These are phyloP conservation scores for Leccinum pachyderme DNA, from an alignment of 1,284 basidiomycete species.

Conservation along the genomic window DNA sequence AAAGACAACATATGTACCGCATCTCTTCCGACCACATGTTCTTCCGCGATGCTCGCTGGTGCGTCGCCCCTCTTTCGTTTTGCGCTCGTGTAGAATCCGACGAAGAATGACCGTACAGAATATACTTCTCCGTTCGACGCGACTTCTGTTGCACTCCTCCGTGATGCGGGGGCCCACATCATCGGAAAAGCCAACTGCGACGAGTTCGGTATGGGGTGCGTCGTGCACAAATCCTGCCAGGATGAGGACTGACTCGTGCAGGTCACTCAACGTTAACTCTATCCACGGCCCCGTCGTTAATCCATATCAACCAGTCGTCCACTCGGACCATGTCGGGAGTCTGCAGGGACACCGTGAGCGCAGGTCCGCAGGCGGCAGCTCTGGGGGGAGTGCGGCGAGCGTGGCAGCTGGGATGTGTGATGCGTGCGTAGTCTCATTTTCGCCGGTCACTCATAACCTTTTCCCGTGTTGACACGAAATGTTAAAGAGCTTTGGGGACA, in stretches of 20 bases:
- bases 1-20: constrained; percentile 87
- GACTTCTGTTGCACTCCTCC: constrained; percentile 72
- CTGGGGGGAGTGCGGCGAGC: constrained; percentile 81
- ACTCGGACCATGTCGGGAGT: constrained; percentile 8
- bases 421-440: constrained; percentile 54
- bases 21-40: constrained; percentile 73
- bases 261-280: constrained; percentile 73
- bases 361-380: constrained; percentile 80
- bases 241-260: constrained; percentile 26
- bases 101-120: constrained; percentile 38
- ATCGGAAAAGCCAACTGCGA: constrained; percentile 94
- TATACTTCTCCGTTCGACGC: constrained; percentile 87
- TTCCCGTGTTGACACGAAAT: constrained; percentile 11
- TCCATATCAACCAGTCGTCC: constrained; percentile 46
- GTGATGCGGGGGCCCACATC: constrained; percentile 67
- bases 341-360: constrained; percentile 38
- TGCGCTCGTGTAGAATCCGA: neutral
- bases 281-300: constrained; percentile 78
- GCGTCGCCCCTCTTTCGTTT: constrained; percentile 7
- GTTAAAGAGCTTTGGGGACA: constrained; percentile 78
- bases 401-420: constrained; percentile 77
- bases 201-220: constrained; percentile 97
- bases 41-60: constrained; percentile 75
- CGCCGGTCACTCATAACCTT: neutral
- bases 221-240: neutral